Conservation (phyloP, 148 eudicot genomes). For the Gaultheria prostrata region DNA sequence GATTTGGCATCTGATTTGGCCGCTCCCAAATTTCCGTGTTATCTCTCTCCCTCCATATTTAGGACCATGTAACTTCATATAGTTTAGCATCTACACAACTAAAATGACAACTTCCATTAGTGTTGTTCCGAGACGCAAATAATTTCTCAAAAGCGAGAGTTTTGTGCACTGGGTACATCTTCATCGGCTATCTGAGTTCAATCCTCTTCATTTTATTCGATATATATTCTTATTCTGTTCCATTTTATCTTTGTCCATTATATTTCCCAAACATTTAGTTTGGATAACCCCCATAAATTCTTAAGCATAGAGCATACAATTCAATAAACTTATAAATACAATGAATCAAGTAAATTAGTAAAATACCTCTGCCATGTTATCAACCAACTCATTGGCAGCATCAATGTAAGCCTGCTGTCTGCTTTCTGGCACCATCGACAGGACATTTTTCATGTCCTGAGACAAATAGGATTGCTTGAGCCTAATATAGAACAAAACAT, state of each 20-base stretch:
- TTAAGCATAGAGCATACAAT: neutral
- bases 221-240: too few species aligned
- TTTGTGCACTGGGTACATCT: neutral
- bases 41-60: neutral
- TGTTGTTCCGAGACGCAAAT: neutral
- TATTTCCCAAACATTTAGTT: too few species aligned
- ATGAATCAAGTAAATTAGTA: neutral
- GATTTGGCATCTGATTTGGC: neutral
- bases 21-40: neutral
- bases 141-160: neutral
- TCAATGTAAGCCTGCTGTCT: slow-evolving; percentile 44
- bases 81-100: neutral
- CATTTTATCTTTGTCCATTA: too few species aligned
- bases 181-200: too few species aligned
- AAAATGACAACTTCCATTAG: neutral
- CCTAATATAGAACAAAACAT: slow-evolving; percentile 65
- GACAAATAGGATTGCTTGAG: slow-evolving; percentile 66
- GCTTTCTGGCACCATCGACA: slow-evolving; percentile 46
- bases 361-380: slow-evolving; percentile 75
- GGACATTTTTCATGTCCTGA: slow-evolving; percentile 66
- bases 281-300: neutral
- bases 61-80: neutral
- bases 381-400: slow-evolving; percentile 75
- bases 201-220: too few species aligned
- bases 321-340: neutral